Evolutionary conservation across 2,329 filamentous ascomycete species (phyloP).

Genomic region (Calonectria hawksworthii): DNA sequence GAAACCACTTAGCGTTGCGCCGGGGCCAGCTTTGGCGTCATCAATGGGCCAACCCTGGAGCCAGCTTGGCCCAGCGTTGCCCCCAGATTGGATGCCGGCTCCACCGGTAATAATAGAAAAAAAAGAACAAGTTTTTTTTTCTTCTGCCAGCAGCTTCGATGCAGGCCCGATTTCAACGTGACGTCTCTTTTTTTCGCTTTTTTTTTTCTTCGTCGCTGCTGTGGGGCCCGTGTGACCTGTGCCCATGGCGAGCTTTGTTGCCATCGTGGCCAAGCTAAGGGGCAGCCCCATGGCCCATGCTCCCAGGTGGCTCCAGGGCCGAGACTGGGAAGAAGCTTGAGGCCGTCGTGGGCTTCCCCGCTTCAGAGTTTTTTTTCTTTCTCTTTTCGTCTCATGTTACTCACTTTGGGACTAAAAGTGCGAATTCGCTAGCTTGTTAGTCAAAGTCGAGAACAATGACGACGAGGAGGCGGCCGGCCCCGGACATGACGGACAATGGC

Average conservation of each 20-base stretch:
- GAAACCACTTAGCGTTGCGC: conserved; percentile 37
- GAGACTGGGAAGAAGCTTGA: conserved; percentile 8
- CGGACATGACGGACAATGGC: neutral
- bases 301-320: conserved; percentile 13
- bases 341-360: conserved; percentile 8
- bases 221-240: conserved; percentile 24
- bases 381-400: neutral
- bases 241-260: conserved; percentile 37
- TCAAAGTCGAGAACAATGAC: neutral
- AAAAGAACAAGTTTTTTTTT: conserved; percentile 17
- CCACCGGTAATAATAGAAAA: conserved; percentile 28
- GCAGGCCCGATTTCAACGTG: neutral
- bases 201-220: neutral
- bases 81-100: neutral
- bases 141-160: neutral
- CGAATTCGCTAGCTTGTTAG: neutral
- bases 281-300: conserved; percentile 18
- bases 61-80: conserved; percentile 1
- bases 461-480: neutral
- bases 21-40: conserved; percentile 7
- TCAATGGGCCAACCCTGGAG: neutral
- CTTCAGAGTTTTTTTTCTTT: neutral
- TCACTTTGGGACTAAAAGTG: neutral
- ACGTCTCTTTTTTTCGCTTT: neutral
- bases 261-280: conserved; percentile 17